Base-by-base conservation (phyloP, 805 yeast species). In the Candida awuae region DNA sequence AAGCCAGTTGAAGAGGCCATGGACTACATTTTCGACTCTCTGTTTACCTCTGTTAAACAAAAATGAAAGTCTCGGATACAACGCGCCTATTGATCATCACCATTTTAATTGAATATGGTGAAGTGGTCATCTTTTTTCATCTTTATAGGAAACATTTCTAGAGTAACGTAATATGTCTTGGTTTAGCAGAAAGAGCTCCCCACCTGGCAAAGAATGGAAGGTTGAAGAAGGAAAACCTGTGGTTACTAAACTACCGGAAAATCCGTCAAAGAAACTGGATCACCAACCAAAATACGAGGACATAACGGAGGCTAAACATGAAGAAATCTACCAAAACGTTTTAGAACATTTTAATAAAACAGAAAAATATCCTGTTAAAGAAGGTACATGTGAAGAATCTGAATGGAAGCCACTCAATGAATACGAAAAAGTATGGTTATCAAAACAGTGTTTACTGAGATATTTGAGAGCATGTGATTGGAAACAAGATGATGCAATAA, bases 401-500 rank as follows among this genome's bases (percentile, higher is more conserved):
- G 55, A 59, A 9, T 59, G 59, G 38, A 61, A 61, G 30, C 66
- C 71, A 2, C 55, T 69, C 34, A 59, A 54, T 41, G 63, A 62
- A 18, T 55, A 59, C 27, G 98, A 92, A 59, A 81, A 76, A 58
- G 77, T 92, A 1, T 92, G 97, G 97, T 67, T 92, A 38, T 82
- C 96, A 3, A 73, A 78, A 51, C 97, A 92, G 59, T 92, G 98
- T 58, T 65, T 92, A 37, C 61, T 85, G 51, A 72, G 99, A 56
- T 92, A 92, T 58, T 65, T 90, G 38, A 71, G 97, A 36, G 99
- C 98, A 12, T 82, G 96, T 28, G 83, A 84, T 57, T 92, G 98
- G 97, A 70, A 75, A 32, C 65, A 68, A 0, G 63, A 68, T 27
- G 85, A 80, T 3, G 77, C 88, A 29, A 78, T 78, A 34, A 73